Conservation (phyloP, 2,329 filamentous ascomycete species). For the Endocalyx cinctus region DNA sequence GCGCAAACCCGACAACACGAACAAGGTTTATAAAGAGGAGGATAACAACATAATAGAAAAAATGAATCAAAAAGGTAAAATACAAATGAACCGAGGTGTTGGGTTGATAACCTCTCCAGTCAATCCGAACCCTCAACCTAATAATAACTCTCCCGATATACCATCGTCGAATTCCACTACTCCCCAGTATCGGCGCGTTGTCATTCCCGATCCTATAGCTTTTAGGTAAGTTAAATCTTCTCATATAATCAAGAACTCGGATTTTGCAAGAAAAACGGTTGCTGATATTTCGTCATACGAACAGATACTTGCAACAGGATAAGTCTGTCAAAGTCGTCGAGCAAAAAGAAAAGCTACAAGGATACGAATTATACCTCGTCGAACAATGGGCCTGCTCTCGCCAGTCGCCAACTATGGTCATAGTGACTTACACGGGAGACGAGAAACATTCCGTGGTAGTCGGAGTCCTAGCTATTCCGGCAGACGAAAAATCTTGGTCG, state of each 20-base stretch:
- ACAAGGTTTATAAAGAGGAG: constrained; percentile 32
- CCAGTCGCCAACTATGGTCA: constrained; percentile 82
- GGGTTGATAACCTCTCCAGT: constrained; percentile 15
- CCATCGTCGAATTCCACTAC: constrained; percentile 22
- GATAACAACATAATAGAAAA: too few species aligned
- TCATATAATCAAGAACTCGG: too few species aligned
- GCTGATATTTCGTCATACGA: constrained; percentile 1
- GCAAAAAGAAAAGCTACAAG: constrained; percentile 63
- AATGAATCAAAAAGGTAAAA: too few species aligned
- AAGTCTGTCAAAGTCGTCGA: constrained; percentile 69
- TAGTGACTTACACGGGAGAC: constrained; percentile 90
- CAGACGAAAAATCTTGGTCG: constrained; percentile 76
- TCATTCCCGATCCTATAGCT: constrained; percentile 56
- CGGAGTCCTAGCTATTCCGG: constrained; percentile 75
- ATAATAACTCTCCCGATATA: constrained; percentile 10
- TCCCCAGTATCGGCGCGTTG: constrained; percentile 42
- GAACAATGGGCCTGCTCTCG: constrained; percentile 98
- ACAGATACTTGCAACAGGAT: constrained; percentile 80
- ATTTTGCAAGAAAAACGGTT: neutral
- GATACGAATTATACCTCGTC: constrained; percentile 90
- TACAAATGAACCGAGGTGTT: too few species aligned
- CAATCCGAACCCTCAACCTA: constrained; percentile 23
- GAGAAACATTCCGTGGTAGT: constrained; percentile 72
- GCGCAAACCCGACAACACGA: constrained; percentile 26
- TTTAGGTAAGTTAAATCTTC: constrained; percentile 44